Percentiles rank a stretch among this genome's conserved stretches.
These are phyloP conservation scores for Amniculicola lignicola DNA, from an alignment of 495 filamentous ascomycete species.

Conservation along the genomic window DNA sequence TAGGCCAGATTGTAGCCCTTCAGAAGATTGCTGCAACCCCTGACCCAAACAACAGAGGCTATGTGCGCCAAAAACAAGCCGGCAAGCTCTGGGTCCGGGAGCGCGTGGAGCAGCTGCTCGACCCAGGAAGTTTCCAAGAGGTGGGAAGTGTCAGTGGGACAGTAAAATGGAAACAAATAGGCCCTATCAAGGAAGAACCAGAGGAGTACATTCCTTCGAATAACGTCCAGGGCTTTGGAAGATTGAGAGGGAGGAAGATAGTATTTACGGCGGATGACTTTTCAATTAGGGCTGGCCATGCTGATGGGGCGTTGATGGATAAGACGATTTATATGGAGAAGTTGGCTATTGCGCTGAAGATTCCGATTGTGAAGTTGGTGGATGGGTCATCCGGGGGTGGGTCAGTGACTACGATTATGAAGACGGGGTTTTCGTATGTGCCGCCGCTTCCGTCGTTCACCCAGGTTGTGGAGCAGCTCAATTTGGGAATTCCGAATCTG, in stretches of 20 bases:
- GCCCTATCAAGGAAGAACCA: constrained; percentile 49
- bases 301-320: constrained; percentile 55
- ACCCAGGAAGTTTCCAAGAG: constrained; percentile 53
- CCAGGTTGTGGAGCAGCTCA: constrained; percentile 54
- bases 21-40: constrained; percentile 52
- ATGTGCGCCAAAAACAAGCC: constrained; percentile 58
- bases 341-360: constrained; percentile 36
- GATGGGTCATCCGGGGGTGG: constrained; percentile 63
- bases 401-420: constrained; percentile 57
- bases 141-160: constrained; percentile 59
- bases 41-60: constrained; percentile 52
- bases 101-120: constrained; percentile 55
- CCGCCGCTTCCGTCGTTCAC: constrained; percentile 52
- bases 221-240: constrained; percentile 55
- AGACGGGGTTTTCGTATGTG: constrained; percentile 56
- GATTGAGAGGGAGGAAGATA: constrained; percentile 51
- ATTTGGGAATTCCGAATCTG: constrained; percentile 60
- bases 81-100: constrained; percentile 67
- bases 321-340: constrained; percentile 62
- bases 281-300: constrained; percentile 61
- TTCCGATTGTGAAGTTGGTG: constrained; percentile 61
- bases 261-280: constrained; percentile 63
- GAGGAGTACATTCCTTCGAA: constrained; percentile 52
- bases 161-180: constrained; percentile 54
- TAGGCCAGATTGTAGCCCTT: constrained; percentile 51